Percentiles rank a stretch among this genome's conserved stretches.
These are phyloP conservation scores for Clathrus columnatus DNA, from an alignment of 768 basidiomycete genomes.

Conservation along the genomic window DNA sequence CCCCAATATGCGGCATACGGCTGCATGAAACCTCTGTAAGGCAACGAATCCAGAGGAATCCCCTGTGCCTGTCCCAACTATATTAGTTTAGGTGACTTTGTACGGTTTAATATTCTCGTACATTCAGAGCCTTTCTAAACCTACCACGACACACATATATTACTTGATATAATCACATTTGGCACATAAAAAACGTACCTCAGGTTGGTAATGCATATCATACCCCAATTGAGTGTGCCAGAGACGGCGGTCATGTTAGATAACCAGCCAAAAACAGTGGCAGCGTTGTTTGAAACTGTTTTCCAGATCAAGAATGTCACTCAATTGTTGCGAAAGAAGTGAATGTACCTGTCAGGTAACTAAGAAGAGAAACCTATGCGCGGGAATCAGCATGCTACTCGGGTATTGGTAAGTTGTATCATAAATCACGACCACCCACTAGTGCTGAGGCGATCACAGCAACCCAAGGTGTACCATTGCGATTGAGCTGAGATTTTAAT, in stretches of 20 bases:
- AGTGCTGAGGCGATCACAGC: neutral
- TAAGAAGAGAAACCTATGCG: constrained; percentile 17
- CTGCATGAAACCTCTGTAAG: constrained; percentile 34
- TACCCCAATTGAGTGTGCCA: constrained; percentile 39
- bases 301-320: neutral
- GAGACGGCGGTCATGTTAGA: constrained; percentile 26
- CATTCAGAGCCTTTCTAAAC: neutral
- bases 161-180: constrained; percentile 28
- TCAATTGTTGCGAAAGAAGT: constrained; percentile 12
- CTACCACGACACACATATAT: neutral
- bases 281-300: constrained; percentile 3
- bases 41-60: constrained; percentile 36
- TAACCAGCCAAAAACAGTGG: constrained; percentile 20
- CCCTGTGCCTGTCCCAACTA: constrained; percentile 43
- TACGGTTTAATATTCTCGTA: neutral
- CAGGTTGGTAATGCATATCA: constrained; percentile 38
- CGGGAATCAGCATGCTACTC: no score
- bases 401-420: neutral
- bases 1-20: constrained; percentile 34
- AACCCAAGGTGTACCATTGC: constrained; percentile 2
- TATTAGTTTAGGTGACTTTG: neutral
- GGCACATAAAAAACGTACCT: constrained; percentile 28
- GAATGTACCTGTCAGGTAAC: constrained; percentile 16
- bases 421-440: neutral
- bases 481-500: neutral